Conservation (phyloP, 352 stramenopile genomes). For the Paralagenidium karlingii region DNA sequence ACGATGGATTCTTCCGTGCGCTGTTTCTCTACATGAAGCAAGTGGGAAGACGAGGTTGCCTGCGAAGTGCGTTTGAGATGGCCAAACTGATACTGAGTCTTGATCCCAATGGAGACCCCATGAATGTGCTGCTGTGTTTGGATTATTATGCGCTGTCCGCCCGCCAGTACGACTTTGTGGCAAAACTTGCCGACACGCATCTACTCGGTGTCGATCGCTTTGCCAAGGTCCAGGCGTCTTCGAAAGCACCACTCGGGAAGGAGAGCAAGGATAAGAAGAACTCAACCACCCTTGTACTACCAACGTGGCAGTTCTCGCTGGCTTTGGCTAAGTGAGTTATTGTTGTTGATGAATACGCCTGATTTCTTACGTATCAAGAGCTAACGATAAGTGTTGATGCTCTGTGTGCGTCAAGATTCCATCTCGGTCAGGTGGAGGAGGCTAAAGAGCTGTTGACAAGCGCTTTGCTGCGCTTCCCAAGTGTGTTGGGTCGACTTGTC, state of each 20-base stretch:
- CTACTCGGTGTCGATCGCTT: constrained; percentile 43
- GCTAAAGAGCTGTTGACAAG: constrained; percentile 45
- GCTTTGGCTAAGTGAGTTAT: constrained; percentile 49
- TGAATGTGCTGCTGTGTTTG: constrained; percentile 66
- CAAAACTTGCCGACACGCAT: constrained; percentile 48
- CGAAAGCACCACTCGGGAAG: constrained; percentile 3
- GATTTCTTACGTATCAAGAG: too few relatives aligned
- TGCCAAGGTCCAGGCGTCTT: constrained; percentile 4
- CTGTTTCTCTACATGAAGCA: constrained; percentile 79
- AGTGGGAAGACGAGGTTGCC: constrained; percentile 64
- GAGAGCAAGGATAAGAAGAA: constrained; percentile 4
- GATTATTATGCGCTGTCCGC: constrained; percentile 78
- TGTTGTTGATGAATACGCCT: neutral
- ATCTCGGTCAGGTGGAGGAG: constrained; percentile 38
- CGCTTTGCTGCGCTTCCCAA: constrained; percentile 53
- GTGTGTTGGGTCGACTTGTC: constrained; percentile 50
- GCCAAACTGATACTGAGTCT: constrained; percentile 59
- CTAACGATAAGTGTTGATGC: too few relatives aligned
- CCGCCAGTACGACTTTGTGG: constrained; percentile 64
- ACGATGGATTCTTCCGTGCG: constrained; percentile 58
- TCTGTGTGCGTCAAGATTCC: constrained; percentile 20
- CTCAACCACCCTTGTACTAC: constrained; percentile 32
- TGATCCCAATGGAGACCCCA: constrained; percentile 65
- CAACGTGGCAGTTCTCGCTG: constrained; percentile 65
- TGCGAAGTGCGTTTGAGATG: constrained; percentile 78